Conservation (phyloP, 2,329 filamentous ascomycete species). For the Ophiocordyceps camponoti-floridani region DNA sequence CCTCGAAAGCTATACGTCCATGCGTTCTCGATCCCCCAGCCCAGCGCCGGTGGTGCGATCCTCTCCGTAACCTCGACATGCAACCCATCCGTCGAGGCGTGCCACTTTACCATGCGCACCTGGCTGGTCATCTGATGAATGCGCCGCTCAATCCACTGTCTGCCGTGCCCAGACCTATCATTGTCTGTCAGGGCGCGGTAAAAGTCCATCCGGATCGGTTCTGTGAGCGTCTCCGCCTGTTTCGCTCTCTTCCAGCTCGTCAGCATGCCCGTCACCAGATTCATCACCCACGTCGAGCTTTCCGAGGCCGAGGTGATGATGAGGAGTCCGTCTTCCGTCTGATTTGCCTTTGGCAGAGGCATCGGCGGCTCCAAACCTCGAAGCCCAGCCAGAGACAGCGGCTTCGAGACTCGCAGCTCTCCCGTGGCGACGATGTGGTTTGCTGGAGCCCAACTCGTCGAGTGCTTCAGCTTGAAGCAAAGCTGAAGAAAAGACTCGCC, state of each 20-base stretch:
- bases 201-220: slow-evolving; percentile 31
- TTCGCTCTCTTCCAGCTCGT: slow-evolving; percentile 19
- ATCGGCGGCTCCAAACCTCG: slow-evolving; percentile 4
- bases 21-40: slow-evolving; percentile 35
- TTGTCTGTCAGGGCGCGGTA: slow-evolving; percentile 52
- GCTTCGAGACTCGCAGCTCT: slow-evolving; percentile 22
- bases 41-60: slow-evolving; percentile 43
- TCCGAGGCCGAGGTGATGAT: slow-evolving; percentile 16
- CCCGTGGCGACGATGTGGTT: slow-evolving; percentile 34
- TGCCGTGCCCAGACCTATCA: slow-evolving; percentile 37
- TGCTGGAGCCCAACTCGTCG: slow-evolving; percentile 31
- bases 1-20: slow-evolving; percentile 37
- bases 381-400: slow-evolving; percentile 10
- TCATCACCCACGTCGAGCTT: slow-evolving; percentile 23
- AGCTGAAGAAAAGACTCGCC: slow-evolving; percentile 29
- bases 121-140: slow-evolving; percentile 28
- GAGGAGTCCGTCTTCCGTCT: slow-evolving; percentile 7
- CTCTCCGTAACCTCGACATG: slow-evolving; percentile 30
- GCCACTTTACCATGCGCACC: slow-evolving; percentile 16
- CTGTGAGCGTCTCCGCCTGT: slow-evolving; percentile 21
- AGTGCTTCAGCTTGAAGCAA: slow-evolving; percentile 22
- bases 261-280: slow-evolving; percentile 22
- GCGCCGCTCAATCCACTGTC: slow-evolving; percentile 33
- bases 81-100: slow-evolving; percentile 12
- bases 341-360: slow-evolving; percentile 7